Evolutionary conservation across 1,284 basidiomycete species (phyloP), one percentile per base, ranked within the genome.

Genomic region (Ustilago esculenta): DNA sequence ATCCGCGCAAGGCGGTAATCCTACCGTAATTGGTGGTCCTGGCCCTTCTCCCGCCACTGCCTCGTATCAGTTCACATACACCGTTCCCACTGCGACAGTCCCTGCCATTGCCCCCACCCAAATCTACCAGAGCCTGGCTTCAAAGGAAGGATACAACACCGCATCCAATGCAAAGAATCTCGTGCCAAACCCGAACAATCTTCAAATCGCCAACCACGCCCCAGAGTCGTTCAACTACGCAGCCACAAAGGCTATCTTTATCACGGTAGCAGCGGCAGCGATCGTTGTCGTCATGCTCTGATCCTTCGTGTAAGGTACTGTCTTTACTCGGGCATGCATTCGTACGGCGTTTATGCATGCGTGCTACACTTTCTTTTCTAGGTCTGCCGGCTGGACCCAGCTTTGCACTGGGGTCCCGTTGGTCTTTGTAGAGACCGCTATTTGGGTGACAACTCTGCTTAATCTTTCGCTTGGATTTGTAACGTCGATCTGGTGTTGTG

Each of bases 1-100:
- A 2, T 27, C 21, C 0, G 74, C 74, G 6, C 41, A 34, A 0
- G 57, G 70, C 0, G 55, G 57, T 42, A 65, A 65, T 18, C 64
- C 64, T 4, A 72, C 68, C 25, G 51, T 59, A 11, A 67, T 76
- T 20, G 55, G 47, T 24, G 74, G 74, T n/a, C 55, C 67, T 2
- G 74, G 74, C n/a, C 74, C 74, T 1, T 58, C 64, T 0, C 57
- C 67, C 14, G 61, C 66, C 23, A 63, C 74, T 2, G 5, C 12
- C 20, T 48, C 56, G 3, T 72, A 72, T 25, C 40, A 55, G 14
- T 76, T 49, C 52, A 39, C 40, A 27, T 76, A 76, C 61, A 59
- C 54, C 12, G 52, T 56, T 6, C 73, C 73, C 30, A 58, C 64
- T 3, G 35, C 49, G 4, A 67, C 72, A 5, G 53, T 74, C 3